phyloP scores from a whole-genome alignment of 257 asterid genomes.

The Petrea volubilis region DNA sequence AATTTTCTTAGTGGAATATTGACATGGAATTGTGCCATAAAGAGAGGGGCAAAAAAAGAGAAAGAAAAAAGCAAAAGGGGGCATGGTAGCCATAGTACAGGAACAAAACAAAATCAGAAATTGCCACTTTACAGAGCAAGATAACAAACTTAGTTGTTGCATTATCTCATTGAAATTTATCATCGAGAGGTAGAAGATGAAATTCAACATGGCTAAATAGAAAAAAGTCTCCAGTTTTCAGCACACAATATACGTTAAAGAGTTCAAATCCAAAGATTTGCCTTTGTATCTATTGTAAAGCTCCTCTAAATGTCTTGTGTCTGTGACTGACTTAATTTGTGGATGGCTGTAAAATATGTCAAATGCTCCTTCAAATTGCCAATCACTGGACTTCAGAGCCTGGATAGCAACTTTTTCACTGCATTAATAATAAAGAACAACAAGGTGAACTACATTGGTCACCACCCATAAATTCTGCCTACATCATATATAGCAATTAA shows the following conservation, averaged over 20 bases:
- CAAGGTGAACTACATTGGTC: conserved; percentile 14
- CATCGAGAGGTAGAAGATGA: conserved; percentile 14
- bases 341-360: conserved; percentile 91
- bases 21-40: background rate
- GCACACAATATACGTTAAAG: background rate
- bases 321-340: conserved; percentile 69
- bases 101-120: background rate
- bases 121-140: background rate
- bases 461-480: background rate
- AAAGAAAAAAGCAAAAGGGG: background rate
- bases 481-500: background rate
- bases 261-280: conserved; percentile 18
- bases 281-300: conserved; percentile 96
- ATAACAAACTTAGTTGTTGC: background rate
- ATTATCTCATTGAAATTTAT: background rate
- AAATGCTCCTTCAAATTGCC: conserved; percentile 99
- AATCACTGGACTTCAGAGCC: conserved; percentile 86
- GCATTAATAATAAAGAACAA: conserved; percentile 28
- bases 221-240: background rate
- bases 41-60: background rate
- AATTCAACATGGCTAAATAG: background rate
- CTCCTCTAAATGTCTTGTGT: conserved; percentile 89
- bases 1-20: background rate
- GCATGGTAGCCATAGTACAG: background rate
- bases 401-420: conserved; percentile 92